Base-by-base conservation (phyloP, 2,329 filamentous ascomycete genomes). In the Fusarium sp. region DNA sequence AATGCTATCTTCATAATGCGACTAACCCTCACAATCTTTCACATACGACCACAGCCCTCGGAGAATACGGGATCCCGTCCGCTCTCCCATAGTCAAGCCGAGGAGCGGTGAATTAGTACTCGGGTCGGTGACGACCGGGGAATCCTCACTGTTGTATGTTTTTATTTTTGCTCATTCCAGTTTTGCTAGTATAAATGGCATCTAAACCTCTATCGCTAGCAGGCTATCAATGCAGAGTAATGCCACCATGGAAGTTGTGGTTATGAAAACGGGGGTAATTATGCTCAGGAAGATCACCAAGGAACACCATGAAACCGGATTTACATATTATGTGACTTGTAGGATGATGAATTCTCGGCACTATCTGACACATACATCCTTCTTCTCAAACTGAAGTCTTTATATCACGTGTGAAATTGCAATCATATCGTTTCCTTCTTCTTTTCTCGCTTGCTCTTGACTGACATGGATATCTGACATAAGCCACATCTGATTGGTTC, bases 21-120 rank as follows among this genome's bases (percentile, higher is more conserved):
- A 27, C 6, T 43, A 10, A n/a, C n/a, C 12, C 25, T 7, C 2
- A 2, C 7, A 2, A 6, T 25, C 2, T 2, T 1, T n/a, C 63
- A 66, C 63, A 66, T 66, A 66, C 63, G 54, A 66, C 62, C 61
- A 66, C 14, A 66, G 62, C 54, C 30, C 30, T 60, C 16, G 44
- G 63, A 66, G 8, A 66, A 61, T 66, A 66, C 54, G 20, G 62
- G 54, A 66, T 66, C 63, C 54, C 62, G 63, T 66, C 62, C n/a
- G 62, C 62, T 64, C 62, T 64, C 62, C 50, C 44, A 57, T 46
- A 25, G 62, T 63, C 59, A 64, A 64, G 50, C 50, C 51, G 24
- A 56, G 29, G 20, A 64, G 59, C 59, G 61, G 49, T 49, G 61
- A 49, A 64, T 56, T 63, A 63, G 60, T 49, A 49, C 44, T 63